Evolutionary conservation across 2,329 filamentous ascomycete species (phyloP).

Genomic region (Arthrocladium fulminans): DNA sequence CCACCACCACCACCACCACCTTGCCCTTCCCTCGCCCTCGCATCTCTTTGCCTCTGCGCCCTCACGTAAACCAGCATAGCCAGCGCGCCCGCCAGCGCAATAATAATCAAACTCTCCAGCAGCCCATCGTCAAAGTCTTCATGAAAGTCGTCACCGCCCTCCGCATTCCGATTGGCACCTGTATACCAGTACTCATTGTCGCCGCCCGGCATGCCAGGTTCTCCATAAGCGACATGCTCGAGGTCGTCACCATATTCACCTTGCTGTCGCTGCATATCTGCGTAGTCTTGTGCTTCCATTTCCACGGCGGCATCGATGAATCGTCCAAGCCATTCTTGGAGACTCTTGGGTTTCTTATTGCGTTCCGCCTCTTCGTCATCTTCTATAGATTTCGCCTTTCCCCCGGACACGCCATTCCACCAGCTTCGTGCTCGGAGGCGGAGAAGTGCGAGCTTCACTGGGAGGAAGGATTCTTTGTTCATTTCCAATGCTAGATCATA

Average conservation of each 20-base stretch:
- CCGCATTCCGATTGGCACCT: background rate
- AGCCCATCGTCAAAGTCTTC: conserved; percentile 63
- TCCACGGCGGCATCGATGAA: conserved; percentile 67
- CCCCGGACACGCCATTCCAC: conserved; percentile 88
- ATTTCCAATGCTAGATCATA: conserved; percentile 89
- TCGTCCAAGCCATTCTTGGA: conserved; percentile 77
- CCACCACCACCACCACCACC: conserved; percentile 7
- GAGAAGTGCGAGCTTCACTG: conserved; percentile 77
- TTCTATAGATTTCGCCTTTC: conserved; percentile 83
- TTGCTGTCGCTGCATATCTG: conserved; percentile 37
- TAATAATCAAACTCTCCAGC: conserved; percentile 74
- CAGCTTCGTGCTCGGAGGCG: conserved; percentile 78
- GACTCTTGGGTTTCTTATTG: conserved; percentile 62
- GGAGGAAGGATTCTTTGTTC: conserved; percentile 87
- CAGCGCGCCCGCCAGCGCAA: conserved; percentile 65
- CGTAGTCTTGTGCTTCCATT: conserved; percentile 55
- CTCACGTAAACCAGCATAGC: conserved; percentile 74
- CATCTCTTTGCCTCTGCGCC: conserved; percentile 55
- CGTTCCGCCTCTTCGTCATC: conserved; percentile 50
- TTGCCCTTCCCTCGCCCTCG: conserved; percentile 32
- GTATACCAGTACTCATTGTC: conserved; percentile 26
- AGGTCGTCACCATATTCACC: conserved; percentile 34
- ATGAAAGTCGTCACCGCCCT: conserved; percentile 28
- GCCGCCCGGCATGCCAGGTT: conserved; percentile 47
- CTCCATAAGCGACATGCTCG: conserved; percentile 33